Conservation (phyloP, 2,329 filamentous ascomycete genomes). For the Nothopassalora personata region DNA sequence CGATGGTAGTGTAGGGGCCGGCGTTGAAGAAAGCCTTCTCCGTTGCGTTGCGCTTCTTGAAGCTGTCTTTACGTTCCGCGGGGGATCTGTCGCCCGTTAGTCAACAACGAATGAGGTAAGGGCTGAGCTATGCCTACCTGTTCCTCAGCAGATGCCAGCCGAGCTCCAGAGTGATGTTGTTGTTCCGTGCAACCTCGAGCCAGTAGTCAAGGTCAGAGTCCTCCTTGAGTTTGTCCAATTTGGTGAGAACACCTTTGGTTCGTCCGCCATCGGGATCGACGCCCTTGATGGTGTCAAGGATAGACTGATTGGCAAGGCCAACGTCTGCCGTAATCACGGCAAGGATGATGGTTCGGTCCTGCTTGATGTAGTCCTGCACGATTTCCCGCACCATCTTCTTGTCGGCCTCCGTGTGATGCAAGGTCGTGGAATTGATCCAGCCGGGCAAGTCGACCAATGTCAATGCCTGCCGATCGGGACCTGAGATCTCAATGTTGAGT, state of each 20-base stretch:
- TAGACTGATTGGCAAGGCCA: conserved; percentile 53
- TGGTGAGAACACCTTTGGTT: conserved; percentile 56
- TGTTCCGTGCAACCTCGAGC: conserved; percentile 37
- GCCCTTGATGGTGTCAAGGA: conserved; percentile 46
- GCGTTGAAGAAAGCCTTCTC: conserved; percentile 35
- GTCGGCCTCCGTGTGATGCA: conserved; percentile 32
- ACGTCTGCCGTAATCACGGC: conserved; percentile 37
- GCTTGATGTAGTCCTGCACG: conserved; percentile 53
- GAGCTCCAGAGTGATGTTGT: conserved; percentile 37
- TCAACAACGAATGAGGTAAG: neutral
- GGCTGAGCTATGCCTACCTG: conserved; percentile 14
- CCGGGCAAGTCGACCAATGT: conserved; percentile 37
- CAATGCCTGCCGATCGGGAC: conserved; percentile 38
- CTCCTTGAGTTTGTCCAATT: conserved; percentile 44
- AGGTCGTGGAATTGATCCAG: conserved; percentile 33
- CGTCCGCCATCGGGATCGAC: conserved; percentile 45
- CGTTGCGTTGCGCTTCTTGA: conserved; percentile 37
- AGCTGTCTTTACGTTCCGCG: conserved; percentile 33
- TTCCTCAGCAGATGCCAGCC: conserved; percentile 55
- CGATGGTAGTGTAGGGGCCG: conserved; percentile 28
- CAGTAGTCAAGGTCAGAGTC: conserved; percentile 41
- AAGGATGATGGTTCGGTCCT: conserved; percentile 45
- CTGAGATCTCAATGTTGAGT: conserved; percentile 44
- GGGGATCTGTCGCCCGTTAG: conserved; percentile 11
- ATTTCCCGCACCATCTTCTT: conserved; percentile 30